These are phyloP conservation scores for Potentilla sterilis DNA, from an alignment of 306 rosid genomes.

Conservation along the genomic window DNA sequence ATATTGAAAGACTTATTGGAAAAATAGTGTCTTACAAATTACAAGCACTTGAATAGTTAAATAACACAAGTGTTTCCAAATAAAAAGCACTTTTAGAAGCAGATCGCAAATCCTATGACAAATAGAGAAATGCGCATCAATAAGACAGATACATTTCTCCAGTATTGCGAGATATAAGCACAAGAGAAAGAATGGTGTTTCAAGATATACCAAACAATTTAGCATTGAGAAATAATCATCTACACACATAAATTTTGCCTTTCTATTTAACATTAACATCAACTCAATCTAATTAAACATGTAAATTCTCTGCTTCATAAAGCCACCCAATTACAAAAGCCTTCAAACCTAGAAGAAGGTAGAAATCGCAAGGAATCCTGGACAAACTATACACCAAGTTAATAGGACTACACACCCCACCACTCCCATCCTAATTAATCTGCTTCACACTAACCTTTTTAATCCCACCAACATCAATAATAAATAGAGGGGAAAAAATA, in stretches of 20 bases:
- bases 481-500: constrained; percentile 28
- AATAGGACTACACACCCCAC: constrained; percentile 25
- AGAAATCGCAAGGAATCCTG: constrained; percentile 7
- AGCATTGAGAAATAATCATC: background rate
- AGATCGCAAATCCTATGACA: too few relatives aligned
- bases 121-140: background rate
- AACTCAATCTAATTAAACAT: constrained; percentile 17
- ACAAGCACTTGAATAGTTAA: too few relatives aligned
- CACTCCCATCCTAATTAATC: constrained; percentile 18
- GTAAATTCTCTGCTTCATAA: constrained; percentile 4
- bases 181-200: background rate
- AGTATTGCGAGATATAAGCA: background rate
- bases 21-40: too few relatives aligned
- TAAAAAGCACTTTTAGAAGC: too few relatives aligned
- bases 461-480: constrained; percentile 22
- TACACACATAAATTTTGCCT: background rate
- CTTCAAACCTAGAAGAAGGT: background rate
- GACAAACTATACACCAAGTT: constrained; percentile 25
- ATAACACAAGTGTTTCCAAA: too few relatives aligned
- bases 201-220: background rate
- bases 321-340: constrained; percentile 20
- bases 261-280: constrained; percentile 18
- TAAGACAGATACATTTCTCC: background rate
- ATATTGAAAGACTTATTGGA: too few relatives aligned
- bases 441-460: constrained; percentile 7